These are phyloP conservation scores for Discostella stelligera DNA, from an alignment of 352 stramenopile genomes.

Conservation along the genomic window DNA sequence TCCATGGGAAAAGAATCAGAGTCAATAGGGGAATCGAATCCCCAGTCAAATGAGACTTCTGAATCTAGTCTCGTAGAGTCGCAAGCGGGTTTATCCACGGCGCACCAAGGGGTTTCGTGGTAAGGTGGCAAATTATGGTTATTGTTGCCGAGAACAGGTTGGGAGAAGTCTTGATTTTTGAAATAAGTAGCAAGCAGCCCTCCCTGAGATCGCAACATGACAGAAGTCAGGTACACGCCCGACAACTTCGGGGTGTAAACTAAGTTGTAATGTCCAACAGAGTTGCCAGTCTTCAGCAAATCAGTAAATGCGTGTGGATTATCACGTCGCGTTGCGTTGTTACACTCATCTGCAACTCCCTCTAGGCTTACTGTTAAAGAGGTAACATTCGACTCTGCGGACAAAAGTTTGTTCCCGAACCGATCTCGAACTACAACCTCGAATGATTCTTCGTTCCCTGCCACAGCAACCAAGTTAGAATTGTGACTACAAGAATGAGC, in stretches of 20 bases:
- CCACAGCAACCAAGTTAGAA: conserved; percentile 84
- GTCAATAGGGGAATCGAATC: conserved; percentile 63
- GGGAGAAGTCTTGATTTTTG: conserved; percentile 86
- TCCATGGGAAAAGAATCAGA: conserved; percentile 75
- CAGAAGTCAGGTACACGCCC: conserved; percentile 85
- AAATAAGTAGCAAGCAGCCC: conserved; percentile 91
- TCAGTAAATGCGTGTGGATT: conserved; percentile 33
- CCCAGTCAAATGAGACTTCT: conserved; percentile 88
- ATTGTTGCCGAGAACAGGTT: conserved; percentile 69
- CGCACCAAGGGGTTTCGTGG: conserved; percentile 61
- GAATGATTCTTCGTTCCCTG: conserved; percentile 83
- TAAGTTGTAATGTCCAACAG: conserved; percentile 86
- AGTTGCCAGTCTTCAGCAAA: conserved; percentile 40
- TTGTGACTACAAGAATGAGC: conserved; percentile 83
- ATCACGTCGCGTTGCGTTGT: conserved; percentile 20
- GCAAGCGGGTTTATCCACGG: conserved; percentile 59
- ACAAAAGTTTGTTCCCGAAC: conserved; percentile 88
- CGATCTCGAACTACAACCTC: conserved; percentile 87
- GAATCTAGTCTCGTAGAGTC: conserved; percentile 85
- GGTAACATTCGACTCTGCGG: conserved; percentile 62
- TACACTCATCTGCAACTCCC: conserved; percentile 54
- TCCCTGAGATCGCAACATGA: conserved; percentile 84
- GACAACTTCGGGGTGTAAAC: conserved; percentile 84
- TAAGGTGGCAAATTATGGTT: conserved; percentile 38
- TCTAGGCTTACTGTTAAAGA: conserved; percentile 82